Base-by-base conservation (phyloP, 2,329 filamentous ascomycete species). In the Raffaelea arxii region DNA sequence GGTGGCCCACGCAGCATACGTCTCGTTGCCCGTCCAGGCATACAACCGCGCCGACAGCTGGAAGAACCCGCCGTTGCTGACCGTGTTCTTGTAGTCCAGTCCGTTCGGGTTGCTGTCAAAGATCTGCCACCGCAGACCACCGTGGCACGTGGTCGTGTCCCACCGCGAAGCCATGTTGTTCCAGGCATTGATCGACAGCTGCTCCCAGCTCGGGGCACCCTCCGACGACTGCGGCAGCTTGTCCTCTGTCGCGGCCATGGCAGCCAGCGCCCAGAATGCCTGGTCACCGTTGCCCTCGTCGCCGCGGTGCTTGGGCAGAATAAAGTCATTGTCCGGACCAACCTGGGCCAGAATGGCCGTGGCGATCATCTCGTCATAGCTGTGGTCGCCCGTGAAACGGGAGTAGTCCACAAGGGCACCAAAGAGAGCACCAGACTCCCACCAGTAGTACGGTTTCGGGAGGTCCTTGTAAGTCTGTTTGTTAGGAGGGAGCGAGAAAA, bases 11-110 rank as follows among this genome's bases (percentile, higher is more conserved):
- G 83, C 72, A 14, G 67, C 51, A 55, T 86, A 86, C 0, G 76
- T 82, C 43, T 73, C 61, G 56, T 86, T 82, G 16, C 78, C 78
- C 0, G 82, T 86, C 49, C 78, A 80, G 41, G 82, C 77, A 23
- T 82, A 84, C 14, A 91, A 71, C 18, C 86, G 81, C 1, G 87
- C 85, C 4, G 83, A 81, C 12, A 94, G 72, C 57, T 90, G 83
- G 63, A 94, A 90, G 59, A 92, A 79, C n/a, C 80, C 82, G 37
- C 85, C 86, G 61, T 92, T 92, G 51, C 81, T 82, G 55, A 90
- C 78, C 16, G 80, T 75, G 66, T 91, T 91, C 65, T 90, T 92
- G 74, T 94, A 92, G 57, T 79, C 74, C 60, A 89, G 82, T 14
- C 87, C 88, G 51, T 80, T 80, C 41, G 69, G 67, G 59, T 94